Percentiles rank a stretch among this genome's conserved stretches.
Evolutionary conservation across 768 basidiomycete genomes (phyloP).

Genomic region (Suillus hirtellus): DNA sequence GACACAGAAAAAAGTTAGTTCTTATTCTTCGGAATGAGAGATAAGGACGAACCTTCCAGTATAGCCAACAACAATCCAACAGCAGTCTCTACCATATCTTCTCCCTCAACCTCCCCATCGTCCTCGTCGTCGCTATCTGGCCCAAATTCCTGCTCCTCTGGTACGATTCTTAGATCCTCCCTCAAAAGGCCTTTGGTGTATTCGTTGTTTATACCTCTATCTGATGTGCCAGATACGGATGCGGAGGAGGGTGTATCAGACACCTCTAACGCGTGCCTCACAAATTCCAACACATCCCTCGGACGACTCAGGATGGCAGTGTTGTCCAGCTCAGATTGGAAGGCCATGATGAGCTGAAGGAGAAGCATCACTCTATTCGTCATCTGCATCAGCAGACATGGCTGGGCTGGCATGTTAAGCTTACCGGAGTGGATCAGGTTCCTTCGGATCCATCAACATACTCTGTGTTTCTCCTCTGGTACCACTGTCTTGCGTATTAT

Average conservation of each 20-base stretch:
- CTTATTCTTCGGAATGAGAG: not conserved
- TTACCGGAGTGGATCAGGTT: conserved; percentile 56
- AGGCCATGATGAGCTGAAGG: conserved; percentile 79
- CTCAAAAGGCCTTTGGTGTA: conserved; percentile 27
- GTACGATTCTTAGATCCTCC: conserved; percentile 40
- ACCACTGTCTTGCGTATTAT: conserved; percentile 19
- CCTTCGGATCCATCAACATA: conserved; percentile 15
- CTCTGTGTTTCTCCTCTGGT: conserved; percentile 33
- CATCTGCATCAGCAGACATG: not conserved
- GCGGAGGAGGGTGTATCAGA: conserved; percentile 11
- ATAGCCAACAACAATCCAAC: conserved; percentile 80
- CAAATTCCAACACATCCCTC: conserved; percentile 75
- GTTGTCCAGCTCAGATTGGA: conserved; percentile 69
- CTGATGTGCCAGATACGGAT: conserved; percentile 10
- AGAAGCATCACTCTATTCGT: conserved; percentile 51
- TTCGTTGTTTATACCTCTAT: conserved; percentile 5
- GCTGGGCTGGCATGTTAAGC: conserved; percentile 11
- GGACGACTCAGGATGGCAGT: conserved; percentile 63
- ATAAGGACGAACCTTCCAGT: conserved; percentile 66
- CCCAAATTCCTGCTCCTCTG: conserved; percentile 44
- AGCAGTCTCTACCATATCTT: conserved; percentile 75
- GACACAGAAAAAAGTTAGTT: not conserved
- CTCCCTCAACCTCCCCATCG: conserved; percentile 38
- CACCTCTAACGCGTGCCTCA: conserved; percentile 73
- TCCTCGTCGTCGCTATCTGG: conserved; percentile 58